phyloP scores from a whole-genome alignment of 192 early-diverging fungal genomes.

The Geranomyces variabilis region DNA sequence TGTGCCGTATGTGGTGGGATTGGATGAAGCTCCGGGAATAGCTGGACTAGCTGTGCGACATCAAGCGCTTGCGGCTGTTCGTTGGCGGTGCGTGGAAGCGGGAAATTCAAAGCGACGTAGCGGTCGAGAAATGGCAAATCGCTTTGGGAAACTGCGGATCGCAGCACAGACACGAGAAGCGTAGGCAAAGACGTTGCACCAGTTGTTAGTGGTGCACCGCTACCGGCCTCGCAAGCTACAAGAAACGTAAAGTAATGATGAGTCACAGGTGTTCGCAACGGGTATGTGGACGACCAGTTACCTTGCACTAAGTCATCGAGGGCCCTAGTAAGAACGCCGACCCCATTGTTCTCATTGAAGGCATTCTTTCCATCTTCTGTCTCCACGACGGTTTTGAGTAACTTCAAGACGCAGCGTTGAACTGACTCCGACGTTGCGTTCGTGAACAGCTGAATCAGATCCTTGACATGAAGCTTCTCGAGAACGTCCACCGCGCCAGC shows the following conservation, averaged over 20 bases:
- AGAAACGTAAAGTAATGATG: not conserved
- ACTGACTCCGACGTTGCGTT: slow-evolving; percentile 35
- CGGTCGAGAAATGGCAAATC: slow-evolving; percentile 46
- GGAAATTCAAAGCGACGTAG: slow-evolving; percentile 25
- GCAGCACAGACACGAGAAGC: slow-evolving; percentile 48
- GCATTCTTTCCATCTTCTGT: slow-evolving; percentile 47
- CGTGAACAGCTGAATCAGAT: slow-evolving; percentile 38
- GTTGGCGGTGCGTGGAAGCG: slow-evolving; percentile 20
- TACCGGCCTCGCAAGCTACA: slow-evolving; percentile 24
- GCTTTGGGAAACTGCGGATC: slow-evolving; percentile 42
- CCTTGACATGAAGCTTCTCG: slow-evolving; percentile 15
- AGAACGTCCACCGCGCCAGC: slow-evolving; percentile 11
- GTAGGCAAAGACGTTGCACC: slow-evolving; percentile 42
- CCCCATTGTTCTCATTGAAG: slow-evolving; percentile 44
- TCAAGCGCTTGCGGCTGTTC: slow-evolving; percentile 2
- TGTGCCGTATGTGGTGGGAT: slow-evolving; percentile 12
- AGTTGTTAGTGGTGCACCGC: slow-evolving; percentile 32
- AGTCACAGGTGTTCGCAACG: not conserved
- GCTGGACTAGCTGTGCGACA: not conserved
- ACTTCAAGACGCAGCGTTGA: slow-evolving; percentile 39
- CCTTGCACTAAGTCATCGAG: slow-evolving; percentile 42
- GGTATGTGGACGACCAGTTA: slow-evolving; percentile 5
- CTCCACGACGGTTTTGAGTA: slow-evolving; percentile 45
- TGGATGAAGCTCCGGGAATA: slow-evolving; percentile 29
- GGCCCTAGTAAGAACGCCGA: slow-evolving; percentile 40